Evolutionary conservation across 2,329 filamentous ascomycete species (phyloP), one percentile per base, ranked within the genome.

Genomic region (Fusarium devonianum): DNA sequence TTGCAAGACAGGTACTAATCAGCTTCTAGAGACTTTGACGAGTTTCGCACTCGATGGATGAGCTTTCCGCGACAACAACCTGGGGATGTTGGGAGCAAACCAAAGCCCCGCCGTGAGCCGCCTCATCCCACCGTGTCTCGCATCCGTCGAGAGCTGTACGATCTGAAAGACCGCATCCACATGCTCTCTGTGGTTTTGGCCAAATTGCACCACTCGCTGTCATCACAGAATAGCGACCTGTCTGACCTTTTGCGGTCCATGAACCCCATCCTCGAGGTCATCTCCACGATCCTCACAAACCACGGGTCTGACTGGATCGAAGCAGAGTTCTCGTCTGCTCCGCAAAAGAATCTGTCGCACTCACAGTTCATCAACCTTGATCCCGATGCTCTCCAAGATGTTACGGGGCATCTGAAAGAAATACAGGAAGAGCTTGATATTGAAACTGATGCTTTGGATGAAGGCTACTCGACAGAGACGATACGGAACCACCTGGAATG

Each of bases 221-320:
- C 33, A 0, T 23, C 28, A 1, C 19, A 16, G 10, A 10, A 34
- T 1, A 25, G 33, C 1, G 50, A 59, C 1, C 5, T 26, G 5
- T 7, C 7, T 26, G 23, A 4, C 34, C 39, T 7, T 16, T 35
- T 61, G 3, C 18, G 26, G 1, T 37, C 49, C 2, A 11, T 61
- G 0, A 39, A 42, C 0, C 4, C n/a, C 11, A 32, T 65, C 10
- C 16, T 30, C 2, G 53, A 50, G 10, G 45, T 37, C 8, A 57
- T 64, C 3, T 49, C 62, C 1, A 63, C 25, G 1, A 58, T 48
- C 1, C 38, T 66, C 4, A 65, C 58, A 2, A 66, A 67, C 14
- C 51, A 66, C n/a, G 55, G 50, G 0, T 55, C 58, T 0, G 64
- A 67, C 4, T 67, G 64, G 64, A 54, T 65, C 5, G 64, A 66